A percentile compares a stretch with the other conserved stretches of the same genome.
phyloP scores from a whole-genome alignment of 2,329 filamentous ascomycete genomes.

The Fusarium succisae region DNA sequence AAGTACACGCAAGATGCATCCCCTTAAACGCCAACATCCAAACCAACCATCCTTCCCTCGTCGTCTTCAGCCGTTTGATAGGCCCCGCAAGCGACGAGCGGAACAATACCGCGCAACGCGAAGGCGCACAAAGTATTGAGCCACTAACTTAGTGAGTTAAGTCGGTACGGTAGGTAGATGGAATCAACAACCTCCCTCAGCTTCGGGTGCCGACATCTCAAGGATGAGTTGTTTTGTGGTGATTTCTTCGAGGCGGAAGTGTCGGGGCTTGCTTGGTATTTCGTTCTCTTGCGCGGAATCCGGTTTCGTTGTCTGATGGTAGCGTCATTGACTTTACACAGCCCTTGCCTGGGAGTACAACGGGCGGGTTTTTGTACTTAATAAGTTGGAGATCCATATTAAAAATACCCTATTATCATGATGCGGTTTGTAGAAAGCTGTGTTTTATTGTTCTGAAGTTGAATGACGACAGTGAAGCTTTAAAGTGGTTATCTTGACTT shows the following conservation, averaged over 20 bases:
- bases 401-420: neutral
- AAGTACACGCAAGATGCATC: neutral
- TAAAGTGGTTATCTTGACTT: neutral
- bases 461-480: neutral
- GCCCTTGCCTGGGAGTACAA: neutral
- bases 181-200: conserved; percentile 3
- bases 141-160: neutral
- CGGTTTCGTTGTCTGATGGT: conserved; percentile 10
- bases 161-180: neutral
- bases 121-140: conserved; percentile 19
- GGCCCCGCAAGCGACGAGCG: conserved; percentile 26
- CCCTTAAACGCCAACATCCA: neutral
- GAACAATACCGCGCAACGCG: conserved; percentile 25
- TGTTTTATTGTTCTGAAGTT: neutral
- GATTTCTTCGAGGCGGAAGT: neutral
- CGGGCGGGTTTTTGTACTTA: neutral
- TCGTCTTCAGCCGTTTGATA: conserved; percentile 12
- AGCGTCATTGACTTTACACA: conserved; percentile 25
- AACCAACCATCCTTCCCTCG: neutral
- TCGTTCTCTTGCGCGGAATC: conserved; percentile 8
- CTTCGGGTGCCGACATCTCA: conserved; percentile 3
- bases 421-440: neutral
- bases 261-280: conserved; percentile 10
- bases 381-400: neutral
- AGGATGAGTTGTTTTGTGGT: neutral